Conservation (phyloP, 2,329 filamentous ascomycete species). For the Colletotrichum truncatum region DNA sequence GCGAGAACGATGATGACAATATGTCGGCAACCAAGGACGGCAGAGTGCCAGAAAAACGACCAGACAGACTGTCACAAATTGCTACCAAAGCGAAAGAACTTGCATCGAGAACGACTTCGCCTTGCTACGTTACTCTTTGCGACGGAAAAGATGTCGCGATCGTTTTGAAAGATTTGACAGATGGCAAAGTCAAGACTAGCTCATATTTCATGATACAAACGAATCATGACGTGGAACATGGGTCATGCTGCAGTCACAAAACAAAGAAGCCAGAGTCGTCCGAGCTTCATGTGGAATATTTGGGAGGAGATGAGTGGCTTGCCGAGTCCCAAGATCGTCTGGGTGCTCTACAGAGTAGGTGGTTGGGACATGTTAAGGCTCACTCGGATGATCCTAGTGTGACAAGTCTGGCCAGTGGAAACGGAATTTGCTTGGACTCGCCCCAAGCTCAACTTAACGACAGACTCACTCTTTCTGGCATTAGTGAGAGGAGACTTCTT, state of each 20-base stretch:
- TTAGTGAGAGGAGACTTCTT: slow-evolving; percentile 45
- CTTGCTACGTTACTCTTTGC: slow-evolving; percentile 66
- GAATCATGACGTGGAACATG: slow-evolving; percentile 58
- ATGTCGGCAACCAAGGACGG: not conserved
- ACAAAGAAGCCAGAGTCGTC: not conserved
- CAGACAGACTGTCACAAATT: not conserved
- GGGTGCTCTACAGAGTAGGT: slow-evolving; percentile 25
- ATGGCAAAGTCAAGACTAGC: slow-evolving; percentile 53
- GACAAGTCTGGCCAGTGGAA: not conserved
- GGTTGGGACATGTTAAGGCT: slow-evolving; percentile 3
- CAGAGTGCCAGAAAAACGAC: not conserved
- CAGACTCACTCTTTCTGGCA: slow-evolving; percentile 4
- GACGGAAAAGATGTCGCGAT: slow-evolving; percentile 55
- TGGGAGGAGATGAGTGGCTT: slow-evolving; percentile 35
- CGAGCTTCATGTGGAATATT: slow-evolving; percentile 15
- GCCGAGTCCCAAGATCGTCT: slow-evolving; percentile 37
- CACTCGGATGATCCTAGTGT: not conserved
- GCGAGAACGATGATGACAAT: not conserved
- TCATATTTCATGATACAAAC: slow-evolving; percentile 63
- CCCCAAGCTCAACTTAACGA: slow-evolving; percentile 31
- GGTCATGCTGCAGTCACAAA: not conserved
- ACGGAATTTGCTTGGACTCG: slow-evolving; percentile 23
- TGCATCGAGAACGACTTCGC: slow-evolving; percentile 52
- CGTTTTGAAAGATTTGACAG: slow-evolving; percentile 64
- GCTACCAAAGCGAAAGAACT: slow-evolving; percentile 34